Evolutionary conservation across 768 basidiomycete genomes (phyloP), one percentile per base, ranked within the genome.

Genomic region (Podaxis pistillaris): DNA sequence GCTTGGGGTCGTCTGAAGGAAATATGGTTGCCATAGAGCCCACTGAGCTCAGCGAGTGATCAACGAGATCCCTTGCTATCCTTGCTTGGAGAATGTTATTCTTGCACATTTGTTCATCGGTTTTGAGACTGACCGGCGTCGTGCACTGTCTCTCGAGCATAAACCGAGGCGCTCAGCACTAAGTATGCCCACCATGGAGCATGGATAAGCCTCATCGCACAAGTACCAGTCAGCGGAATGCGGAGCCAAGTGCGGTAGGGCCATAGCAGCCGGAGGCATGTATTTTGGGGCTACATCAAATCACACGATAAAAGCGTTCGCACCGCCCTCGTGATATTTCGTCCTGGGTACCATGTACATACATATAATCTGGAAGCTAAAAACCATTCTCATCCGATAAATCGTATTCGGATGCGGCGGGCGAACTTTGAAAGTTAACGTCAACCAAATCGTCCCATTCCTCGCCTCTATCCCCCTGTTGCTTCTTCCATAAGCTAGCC

Each of bases 361-460:
- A 26, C 33, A n/a, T 38, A n/a, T 30, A 24, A 19, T 9, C 8
- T 19, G 7, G 36, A 12, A 17, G 36, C 37, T 59, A 51, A 22
- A 59, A 8, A n/a, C 15, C 30, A 52, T 60, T 58, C 5, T 60
- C 66, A 11, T 75, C 75, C 13, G 72, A 74, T 19, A 70, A 68
- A 52, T 70, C 72, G 36, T 75, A 74, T 26, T 61, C 60, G 19
- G 61, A 62, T 26, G 24, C 46, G 13, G 53, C 56, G 19, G 72
- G 70, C 5, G 68, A 68, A 37, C 65, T 66, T 9, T 70, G 68
- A 15, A 68, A 37, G 37, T 82, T 82, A 52, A 79, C 74, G 68
- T 91, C 90, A 33, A 88, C 68, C 2, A 89, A 74, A 22, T 89
- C 87, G 11, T 82, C 85, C 33, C 85, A 86, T 66, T 87, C 87